Base-by-base conservation (phyloP, 768 basidiomycete species). In the Pleurotus tuber-regium region DNA sequence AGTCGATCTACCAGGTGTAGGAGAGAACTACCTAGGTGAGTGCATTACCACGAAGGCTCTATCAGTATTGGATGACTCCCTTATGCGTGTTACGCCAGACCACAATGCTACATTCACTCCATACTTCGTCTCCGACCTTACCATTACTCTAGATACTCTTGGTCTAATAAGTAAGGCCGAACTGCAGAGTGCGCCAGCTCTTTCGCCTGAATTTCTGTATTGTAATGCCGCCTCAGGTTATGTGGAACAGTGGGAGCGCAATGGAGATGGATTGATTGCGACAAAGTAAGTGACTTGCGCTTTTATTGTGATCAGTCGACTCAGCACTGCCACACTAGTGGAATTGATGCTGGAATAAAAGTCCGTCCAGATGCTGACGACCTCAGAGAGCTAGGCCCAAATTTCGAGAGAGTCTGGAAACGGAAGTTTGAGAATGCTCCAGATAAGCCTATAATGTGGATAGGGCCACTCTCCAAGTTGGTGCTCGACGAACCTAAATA, bases 1-100 rank as follows among this genome's bases (percentile, higher is more conserved):
- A 23, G 73, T 87, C 11, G 80, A 88, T 49, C 76, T 91, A 11
- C 86, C 87, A 1, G 85, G 84, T 14, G 89, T 94, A 0, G 89
- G 90, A 9, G 84, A 86, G 60, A 79, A 89, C 55, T 82, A 79
- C 47, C 72, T 76, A 56, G 82, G 81, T 77, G 44, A 31, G 61
- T n/a, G n/a, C n/a, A n/a, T n/a, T n/a, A n/a, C 49, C n/a, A 21
- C 31, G 8, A 31, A 16, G 26, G 39, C n/a, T 28, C 18, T 1
- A 28, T 38, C 35, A 21, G 3, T 6, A 19, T 30, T 19, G 10
- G 29, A 4, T 30, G 52, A 6, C 2, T 16, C 12, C 35, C 35
- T 28, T 49, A 50, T 7, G 43, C 23, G 29, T 44, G 21, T 3
- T 14, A 2, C 16, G 6, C 11, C 30, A 79, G 78, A 78, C 54